Conservation (phyloP, 1,139 yeast genomes). For the Geotrichum armillariae region DNA sequence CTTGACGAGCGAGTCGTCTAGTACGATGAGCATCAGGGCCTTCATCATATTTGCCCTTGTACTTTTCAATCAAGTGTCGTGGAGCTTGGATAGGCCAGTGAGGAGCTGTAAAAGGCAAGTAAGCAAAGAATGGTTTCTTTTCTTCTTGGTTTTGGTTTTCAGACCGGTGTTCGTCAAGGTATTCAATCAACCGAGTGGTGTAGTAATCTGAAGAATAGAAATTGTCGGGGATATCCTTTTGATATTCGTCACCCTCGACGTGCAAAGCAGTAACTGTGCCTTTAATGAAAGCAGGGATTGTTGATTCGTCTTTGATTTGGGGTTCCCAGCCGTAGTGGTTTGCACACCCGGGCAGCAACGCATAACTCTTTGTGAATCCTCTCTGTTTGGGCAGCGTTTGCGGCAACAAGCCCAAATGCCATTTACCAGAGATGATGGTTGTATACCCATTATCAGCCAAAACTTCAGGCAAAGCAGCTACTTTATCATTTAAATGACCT, state of each 20-base stretch:
- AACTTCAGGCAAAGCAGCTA: conserved; percentile 55
- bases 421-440: conserved; percentile 55
- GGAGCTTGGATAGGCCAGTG: conserved; percentile 67
- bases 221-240: conserved; percentile 36
- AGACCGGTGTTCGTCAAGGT: conserved; percentile 30
- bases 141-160: conserved; percentile 24
- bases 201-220: conserved; percentile 50
- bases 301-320: conserved; percentile 34
- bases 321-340: conserved; percentile 55
- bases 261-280: conserved; percentile 33
- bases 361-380: conserved; percentile 54
- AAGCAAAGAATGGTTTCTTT: conserved; percentile 50
- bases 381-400: conserved; percentile 53
- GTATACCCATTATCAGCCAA: conserved; percentile 51
- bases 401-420: conserved; percentile 56
- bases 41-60: conserved; percentile 49
- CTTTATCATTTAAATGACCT: conserved; percentile 53
- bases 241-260: conserved; percentile 42
- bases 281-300: conserved; percentile 26
- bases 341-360: conserved; percentile 58
- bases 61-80: conserved; percentile 46
- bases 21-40: conserved; percentile 51
- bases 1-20: conserved; percentile 44
- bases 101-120: conserved; percentile 58
- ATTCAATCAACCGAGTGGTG: conserved; percentile 48